phyloP scores from a whole-genome alignment of 2,329 filamentous ascomycete genomes.

The Fusarium musae region DNA sequence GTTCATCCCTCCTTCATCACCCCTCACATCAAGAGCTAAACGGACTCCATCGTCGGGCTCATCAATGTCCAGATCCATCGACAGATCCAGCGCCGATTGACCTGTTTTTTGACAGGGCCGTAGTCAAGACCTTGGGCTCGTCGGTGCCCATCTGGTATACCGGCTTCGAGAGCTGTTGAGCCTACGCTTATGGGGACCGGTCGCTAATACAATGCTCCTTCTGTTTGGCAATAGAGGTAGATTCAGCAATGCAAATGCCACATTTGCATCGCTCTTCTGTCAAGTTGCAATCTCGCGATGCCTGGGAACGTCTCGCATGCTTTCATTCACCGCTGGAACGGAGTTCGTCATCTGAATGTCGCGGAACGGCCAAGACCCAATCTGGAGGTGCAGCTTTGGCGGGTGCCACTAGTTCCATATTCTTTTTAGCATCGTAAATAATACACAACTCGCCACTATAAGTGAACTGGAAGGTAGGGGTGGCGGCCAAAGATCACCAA shows the following conservation, averaged over 20 bases:
- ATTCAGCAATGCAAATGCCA: background rate
- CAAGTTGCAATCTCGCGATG: background rate
- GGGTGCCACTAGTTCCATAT: background rate
- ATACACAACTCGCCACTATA: background rate
- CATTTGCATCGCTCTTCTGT: background rate
- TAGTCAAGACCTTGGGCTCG: background rate
- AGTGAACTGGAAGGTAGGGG: background rate
- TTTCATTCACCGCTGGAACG: background rate
- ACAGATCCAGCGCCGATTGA: background rate
- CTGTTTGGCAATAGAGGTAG: background rate
- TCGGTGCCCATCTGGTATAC: background rate
- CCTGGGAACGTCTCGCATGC: accelerated
- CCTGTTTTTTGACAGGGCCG: background rate
- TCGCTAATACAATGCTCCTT: background rate
- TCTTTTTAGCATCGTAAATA: background rate
- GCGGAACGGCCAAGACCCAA: background rate
- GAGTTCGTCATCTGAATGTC: background rate
- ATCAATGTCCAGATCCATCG: background rate
- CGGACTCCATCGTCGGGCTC: background rate
- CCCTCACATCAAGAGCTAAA: background rate
- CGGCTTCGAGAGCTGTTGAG: accelerated
- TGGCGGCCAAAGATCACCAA: background rate
- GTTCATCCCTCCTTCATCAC: too few species aligned
- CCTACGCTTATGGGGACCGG: background rate
- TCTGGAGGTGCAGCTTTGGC: background rate